Conservation (phyloP, 148 eudicot species). For the Oxyria digyna region DNA sequence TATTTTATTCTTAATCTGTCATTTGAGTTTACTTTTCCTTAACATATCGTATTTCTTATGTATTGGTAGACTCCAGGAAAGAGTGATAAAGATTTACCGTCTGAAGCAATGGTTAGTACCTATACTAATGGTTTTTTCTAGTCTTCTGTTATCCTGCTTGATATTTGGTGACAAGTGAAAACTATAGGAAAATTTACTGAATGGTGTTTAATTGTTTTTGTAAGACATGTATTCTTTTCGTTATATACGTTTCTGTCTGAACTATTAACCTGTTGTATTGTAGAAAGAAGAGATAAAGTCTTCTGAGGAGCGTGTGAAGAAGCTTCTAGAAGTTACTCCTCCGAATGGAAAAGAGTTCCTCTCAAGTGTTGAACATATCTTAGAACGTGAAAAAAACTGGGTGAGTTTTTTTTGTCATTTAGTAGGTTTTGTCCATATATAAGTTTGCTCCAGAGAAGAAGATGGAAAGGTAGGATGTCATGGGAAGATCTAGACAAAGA, state of each 20-base stretch:
- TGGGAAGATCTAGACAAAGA: neutral
- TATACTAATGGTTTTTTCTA: neutral
- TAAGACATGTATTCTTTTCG: neutral
- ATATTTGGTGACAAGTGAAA: neutral
- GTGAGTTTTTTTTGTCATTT: constrained; percentile 23
- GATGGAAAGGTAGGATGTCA: neutral
- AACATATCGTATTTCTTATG: constrained; percentile 4
- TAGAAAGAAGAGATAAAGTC: constrained; percentile 84
- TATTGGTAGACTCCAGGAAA: constrained; percentile 78
- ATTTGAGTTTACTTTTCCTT: neutral
- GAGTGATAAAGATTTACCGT: constrained; percentile 78
- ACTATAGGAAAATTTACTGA: neutral
- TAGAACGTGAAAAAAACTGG: constrained; percentile 95
- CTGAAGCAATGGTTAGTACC: constrained; percentile 78
- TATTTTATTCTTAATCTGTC: neutral
- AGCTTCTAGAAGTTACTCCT: constrained; percentile 80
- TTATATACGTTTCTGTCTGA: neutral
- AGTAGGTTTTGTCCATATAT: neutral
- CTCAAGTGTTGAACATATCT: constrained; percentile 69
- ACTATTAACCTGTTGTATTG: constrained; percentile 10
- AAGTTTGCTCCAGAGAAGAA: neutral
- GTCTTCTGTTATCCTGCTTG: neutral
- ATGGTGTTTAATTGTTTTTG: neutral
- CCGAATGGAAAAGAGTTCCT: constrained; percentile 91
- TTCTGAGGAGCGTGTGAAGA: constrained; percentile 83